These are phyloP conservation scores for Carpinus viminea DNA, from an alignment of 306 rosid species.

Conservation along the genomic window DNA sequence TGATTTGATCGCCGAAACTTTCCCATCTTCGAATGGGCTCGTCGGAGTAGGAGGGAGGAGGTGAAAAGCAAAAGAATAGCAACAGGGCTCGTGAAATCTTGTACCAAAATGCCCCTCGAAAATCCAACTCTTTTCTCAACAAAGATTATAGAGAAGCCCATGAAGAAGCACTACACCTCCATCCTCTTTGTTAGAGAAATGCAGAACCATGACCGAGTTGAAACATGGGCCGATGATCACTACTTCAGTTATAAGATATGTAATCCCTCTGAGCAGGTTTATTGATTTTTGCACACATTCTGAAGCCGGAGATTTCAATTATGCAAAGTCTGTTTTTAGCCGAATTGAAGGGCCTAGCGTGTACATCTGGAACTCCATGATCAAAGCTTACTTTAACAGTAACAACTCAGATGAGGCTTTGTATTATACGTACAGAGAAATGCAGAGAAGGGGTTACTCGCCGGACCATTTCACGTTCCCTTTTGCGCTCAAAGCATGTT, in stretches of 20 bases:
- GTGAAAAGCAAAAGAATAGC: too few relatives aligned
- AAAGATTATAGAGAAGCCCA: not conserved
- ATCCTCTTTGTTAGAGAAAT: constrained; percentile 54
- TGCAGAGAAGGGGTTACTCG: constrained; percentile 53
- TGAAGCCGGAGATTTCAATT: constrained; percentile 51
- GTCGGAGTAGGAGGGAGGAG: too few relatives aligned
- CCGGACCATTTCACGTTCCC: constrained; percentile 80
- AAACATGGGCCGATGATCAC: constrained; percentile 59
- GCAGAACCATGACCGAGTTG: constrained; percentile 51
- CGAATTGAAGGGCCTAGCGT: constrained; percentile 50
- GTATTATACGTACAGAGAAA: constrained; percentile 44
- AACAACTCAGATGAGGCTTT: constrained; percentile 47
- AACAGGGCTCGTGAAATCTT: too few relatives aligned
- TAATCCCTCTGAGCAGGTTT: constrained; percentile 61
- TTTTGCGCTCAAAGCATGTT: constrained; percentile 66
- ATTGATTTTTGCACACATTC: constrained; percentile 63
- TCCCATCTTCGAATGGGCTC: too few relatives aligned
- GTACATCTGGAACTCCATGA: constrained; percentile 78
- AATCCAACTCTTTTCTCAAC: not conserved
- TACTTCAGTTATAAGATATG: constrained; percentile 40
- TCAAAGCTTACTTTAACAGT: constrained; percentile 57
- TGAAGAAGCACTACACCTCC: constrained; percentile 44
- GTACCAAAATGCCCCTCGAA: too few relatives aligned
- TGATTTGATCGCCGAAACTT: too few relatives aligned
- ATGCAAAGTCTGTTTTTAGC: constrained; percentile 50